Conservation (phyloP, 805 yeast species). For the Kodamaea neixiangensis region DNA sequence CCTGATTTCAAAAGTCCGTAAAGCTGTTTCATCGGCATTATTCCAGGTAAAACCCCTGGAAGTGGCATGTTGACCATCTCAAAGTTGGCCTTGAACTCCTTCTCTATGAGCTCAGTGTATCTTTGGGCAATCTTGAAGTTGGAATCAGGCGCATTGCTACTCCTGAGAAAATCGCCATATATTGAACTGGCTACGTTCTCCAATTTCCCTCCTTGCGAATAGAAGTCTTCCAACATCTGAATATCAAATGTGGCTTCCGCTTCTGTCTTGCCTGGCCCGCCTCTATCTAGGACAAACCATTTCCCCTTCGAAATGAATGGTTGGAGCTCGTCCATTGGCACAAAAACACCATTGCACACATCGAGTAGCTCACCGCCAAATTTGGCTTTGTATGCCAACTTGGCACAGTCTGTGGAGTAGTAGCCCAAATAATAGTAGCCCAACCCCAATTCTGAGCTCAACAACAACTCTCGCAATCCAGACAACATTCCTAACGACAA, state of each 20-base stretch:
- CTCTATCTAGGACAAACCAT: constrained; percentile 30
- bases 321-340: constrained; percentile 35
- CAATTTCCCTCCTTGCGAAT: constrained; percentile 5
- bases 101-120: constrained; percentile 15
- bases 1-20: constrained; percentile 34
- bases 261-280: background rate
- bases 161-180: constrained; percentile 14
- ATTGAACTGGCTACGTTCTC: constrained; percentile 22
- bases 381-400: constrained; percentile 78
- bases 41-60: constrained; percentile 53
- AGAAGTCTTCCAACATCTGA: background rate
- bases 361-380: constrained; percentile 78
- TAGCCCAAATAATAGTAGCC: constrained; percentile 78
- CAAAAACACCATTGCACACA: constrained; percentile 47
- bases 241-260: background rate
- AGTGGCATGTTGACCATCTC: constrained; percentile 14
- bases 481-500: constrained; percentile 77
- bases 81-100: constrained; percentile 14
- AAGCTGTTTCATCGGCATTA: constrained; percentile 50
- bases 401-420: constrained; percentile 74
- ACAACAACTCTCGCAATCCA: constrained; percentile 66
- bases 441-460: constrained; percentile 47
- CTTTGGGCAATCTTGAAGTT: constrained; percentile 22
- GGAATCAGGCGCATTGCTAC: background rate
- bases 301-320: constrained; percentile 29